phyloP scores from a whole-genome alignment of 306 rosid species.

The Fagus sylvatica region DNA sequence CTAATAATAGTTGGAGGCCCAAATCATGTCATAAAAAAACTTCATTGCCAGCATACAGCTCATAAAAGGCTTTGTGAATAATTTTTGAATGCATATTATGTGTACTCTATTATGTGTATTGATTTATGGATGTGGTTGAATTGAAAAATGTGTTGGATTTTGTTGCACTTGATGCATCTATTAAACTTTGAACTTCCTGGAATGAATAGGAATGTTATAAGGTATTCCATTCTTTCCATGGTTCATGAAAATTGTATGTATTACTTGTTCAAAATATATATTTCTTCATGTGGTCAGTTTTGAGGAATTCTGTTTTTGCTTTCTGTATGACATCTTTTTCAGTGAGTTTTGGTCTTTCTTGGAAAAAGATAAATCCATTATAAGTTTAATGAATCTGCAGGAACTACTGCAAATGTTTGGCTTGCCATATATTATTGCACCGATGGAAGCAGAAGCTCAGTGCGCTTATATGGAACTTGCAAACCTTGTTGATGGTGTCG shows the following conservation, averaged over 20 bases:
- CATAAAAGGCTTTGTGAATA: background rate
- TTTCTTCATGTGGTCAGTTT: background rate
- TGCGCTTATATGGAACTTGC: slow-evolving; percentile 87
- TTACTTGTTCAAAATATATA: background rate
- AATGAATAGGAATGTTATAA: background rate
- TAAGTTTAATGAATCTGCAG: slow-evolving; percentile 42
- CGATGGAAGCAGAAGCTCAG: slow-evolving; percentile 99
- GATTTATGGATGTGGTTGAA: background rate
- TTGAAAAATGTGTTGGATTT: background rate
- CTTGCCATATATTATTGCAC: slow-evolving; percentile 92
- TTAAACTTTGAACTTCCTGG: background rate
- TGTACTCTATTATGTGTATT: background rate
- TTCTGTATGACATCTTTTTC: slow-evolving; percentile 9
- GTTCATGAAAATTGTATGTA: background rate
- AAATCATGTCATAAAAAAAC: background rate
- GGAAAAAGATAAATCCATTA: slow-evolving; percentile 9
- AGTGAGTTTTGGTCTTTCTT: slow-evolving; percentile 12
- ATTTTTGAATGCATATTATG: background rate
- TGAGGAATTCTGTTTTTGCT: background rate
- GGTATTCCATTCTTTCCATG: background rate
- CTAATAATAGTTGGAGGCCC: background rate
- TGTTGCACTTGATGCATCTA: slow-evolving; percentile 7
- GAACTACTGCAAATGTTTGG: slow-evolving; percentile 98
- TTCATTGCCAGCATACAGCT: background rate
- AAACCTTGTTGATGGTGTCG: slow-evolving; percentile 94